phyloP scores from a whole-genome alignment of 2,329 filamentous ascomycete species.

The Colletotrichum simmondsii region DNA sequence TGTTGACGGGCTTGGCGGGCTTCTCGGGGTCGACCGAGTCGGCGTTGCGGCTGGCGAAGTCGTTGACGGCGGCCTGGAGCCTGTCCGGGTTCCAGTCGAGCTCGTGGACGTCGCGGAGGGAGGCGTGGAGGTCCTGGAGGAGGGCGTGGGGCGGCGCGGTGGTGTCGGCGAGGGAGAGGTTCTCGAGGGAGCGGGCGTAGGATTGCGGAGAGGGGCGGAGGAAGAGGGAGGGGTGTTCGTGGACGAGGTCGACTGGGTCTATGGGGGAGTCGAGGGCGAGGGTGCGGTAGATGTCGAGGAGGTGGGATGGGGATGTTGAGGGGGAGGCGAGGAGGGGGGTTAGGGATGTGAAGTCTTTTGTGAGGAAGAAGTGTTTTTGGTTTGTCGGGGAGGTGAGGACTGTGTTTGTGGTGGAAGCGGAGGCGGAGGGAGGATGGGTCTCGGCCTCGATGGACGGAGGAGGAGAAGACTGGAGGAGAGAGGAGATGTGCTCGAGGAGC shows the following conservation, averaged over 20 bases:
- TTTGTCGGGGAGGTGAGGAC: constrained; percentile 7
- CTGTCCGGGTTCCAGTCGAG: constrained; percentile 22
- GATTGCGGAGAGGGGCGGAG: constrained; percentile 25
- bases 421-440: neutral
- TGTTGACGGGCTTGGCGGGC: neutral
- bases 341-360: constrained; percentile 13
- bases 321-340: constrained; percentile 4
- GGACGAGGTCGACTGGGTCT: constrained; percentile 27
- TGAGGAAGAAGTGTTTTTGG: constrained; percentile 15
- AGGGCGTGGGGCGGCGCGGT: neutral
- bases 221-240: constrained; percentile 35
- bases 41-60: constrained; percentile 6
- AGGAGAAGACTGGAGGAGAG: neutral
- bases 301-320: constrained; percentile 1
- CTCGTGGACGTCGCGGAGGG: constrained; percentile 20
- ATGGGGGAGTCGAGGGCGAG: constrained; percentile 29
- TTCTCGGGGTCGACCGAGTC: neutral
- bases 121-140: constrained; percentile 15
- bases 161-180: constrained; percentile 2
- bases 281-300: constrained; percentile 29
- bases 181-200: constrained; percentile 10
- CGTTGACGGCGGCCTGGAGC: constrained; percentile 27
- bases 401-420: neutral
- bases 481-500: constrained; percentile 25
- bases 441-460: neutral